These are phyloP conservation scores for Coemansia pectinata DNA, from an alignment of 192 early-diverging fungal genomes.

Conservation along the genomic window DNA sequence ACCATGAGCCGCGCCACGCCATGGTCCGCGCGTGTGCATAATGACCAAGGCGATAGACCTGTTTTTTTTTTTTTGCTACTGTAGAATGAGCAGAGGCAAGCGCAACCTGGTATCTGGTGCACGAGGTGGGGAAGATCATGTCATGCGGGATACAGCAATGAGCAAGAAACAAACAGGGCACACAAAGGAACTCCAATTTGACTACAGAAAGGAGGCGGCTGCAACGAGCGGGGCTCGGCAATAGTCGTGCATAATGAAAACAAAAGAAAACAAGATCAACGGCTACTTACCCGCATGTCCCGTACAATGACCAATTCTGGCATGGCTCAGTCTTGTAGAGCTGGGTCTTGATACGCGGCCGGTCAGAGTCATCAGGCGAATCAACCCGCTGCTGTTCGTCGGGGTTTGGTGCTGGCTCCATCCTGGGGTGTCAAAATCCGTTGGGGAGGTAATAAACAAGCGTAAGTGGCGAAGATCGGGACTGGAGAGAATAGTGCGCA, in stretches of 20 bases:
- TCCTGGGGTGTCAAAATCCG: not conserved
- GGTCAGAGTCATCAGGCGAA: conserved; percentile 6
- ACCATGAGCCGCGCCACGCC: not conserved
- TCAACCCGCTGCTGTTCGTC: not conserved
- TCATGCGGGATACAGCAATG: not conserved
- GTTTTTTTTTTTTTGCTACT: not conserved
- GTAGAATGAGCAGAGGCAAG: not conserved
- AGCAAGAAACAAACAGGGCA: not conserved
- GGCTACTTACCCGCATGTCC: conserved; percentile 59
- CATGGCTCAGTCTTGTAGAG: conserved; percentile 81
- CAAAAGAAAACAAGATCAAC: not conserved
- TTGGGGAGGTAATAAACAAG: not conserved
- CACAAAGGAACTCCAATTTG: not conserved
- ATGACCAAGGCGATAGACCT: not conserved
- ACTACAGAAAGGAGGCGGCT: not conserved
- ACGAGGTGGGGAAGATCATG: not conserved
- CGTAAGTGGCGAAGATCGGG: not conserved
- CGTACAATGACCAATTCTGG: conserved; percentile 55
- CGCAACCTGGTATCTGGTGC: not conserved
- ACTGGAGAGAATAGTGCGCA: not conserved
- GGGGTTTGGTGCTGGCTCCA: not conserved
- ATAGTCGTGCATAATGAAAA: conserved; percentile 2
- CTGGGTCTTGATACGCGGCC: conserved; percentile 51
- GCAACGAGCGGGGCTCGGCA: not conserved
- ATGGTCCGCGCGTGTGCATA: not conserved